These are phyloP conservation scores for Imleria badia DNA, from an alignment of 768 basidiomycete species.

Conservation along the genomic window DNA sequence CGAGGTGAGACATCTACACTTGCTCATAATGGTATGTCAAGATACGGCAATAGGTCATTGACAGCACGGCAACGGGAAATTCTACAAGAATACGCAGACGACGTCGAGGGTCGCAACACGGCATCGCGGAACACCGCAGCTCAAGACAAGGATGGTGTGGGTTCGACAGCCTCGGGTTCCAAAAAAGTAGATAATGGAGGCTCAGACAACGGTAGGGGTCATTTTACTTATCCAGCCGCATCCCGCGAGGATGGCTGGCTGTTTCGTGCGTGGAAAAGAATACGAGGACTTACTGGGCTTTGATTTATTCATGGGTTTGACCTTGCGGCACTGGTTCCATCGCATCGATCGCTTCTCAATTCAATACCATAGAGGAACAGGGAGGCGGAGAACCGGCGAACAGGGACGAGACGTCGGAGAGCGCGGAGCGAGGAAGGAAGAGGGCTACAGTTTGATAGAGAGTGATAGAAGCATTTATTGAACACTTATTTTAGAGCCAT, in stretches of 20 bases:
- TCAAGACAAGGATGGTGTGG: constrained; percentile 19
- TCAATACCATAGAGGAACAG: constrained; percentile 26
- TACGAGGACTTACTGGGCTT: constrained; percentile 68
- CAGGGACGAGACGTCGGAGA: constrained; percentile 37
- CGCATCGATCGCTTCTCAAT: constrained; percentile 30
- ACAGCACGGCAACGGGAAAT: constrained; percentile 83
- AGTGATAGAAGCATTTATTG: constrained; percentile 32
- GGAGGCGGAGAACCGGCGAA: constrained; percentile 24
- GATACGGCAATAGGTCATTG: constrained; percentile 57
- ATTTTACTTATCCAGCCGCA: constrained; percentile 59
- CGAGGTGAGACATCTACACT: constrained; percentile 60
- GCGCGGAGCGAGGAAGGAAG: constrained; percentile 43
- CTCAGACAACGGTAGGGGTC: constrained; percentile 68
- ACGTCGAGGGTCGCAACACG: constrained; percentile 70
- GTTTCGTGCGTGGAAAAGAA: constrained; percentile 64
- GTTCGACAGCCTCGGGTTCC: constrained; percentile 19
- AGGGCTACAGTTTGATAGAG: constrained; percentile 47
- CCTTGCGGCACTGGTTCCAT: constrained; percentile 30
- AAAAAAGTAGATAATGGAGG: constrained; percentile 22
- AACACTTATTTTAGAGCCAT: constrained; percentile 19
- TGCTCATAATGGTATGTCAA: constrained; percentile 6
- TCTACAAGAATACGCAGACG: constrained; percentile 87
- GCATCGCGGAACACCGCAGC: constrained; percentile 11
- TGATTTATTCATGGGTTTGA: constrained; percentile 59
- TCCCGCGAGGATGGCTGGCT: constrained; percentile 61